Percentiles rank a stretch among this genome's conserved stretches.
phyloP scores from a whole-genome alignment of 2,329 filamentous ascomycete species.

The Alternaria panax region DNA sequence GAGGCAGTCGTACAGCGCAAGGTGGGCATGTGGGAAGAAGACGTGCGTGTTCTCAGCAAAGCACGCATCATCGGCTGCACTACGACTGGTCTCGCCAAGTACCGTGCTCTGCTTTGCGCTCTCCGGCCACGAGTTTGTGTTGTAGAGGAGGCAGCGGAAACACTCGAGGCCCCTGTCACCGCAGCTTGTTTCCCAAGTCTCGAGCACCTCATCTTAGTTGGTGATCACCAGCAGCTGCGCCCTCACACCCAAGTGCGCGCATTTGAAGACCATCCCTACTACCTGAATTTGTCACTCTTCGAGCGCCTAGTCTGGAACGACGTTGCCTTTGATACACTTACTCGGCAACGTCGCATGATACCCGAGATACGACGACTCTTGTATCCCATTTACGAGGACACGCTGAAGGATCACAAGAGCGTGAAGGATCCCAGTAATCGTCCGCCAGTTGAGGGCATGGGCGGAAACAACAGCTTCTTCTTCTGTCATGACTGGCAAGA shows the following conservation, averaged over 20 bases:
- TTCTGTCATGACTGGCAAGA: constrained; percentile 73
- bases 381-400: constrained; percentile 65
- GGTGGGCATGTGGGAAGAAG: constrained; percentile 65
- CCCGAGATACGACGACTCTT: constrained; percentile 70
- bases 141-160: constrained; percentile 83
- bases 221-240: constrained; percentile 81
- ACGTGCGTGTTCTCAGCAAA: constrained; percentile 54
- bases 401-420: constrained; percentile 64
- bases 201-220: constrained; percentile 73
- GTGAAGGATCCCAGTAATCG: constrained; percentile 58
- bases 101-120: constrained; percentile 72
- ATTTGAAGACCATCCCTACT: constrained; percentile 67
- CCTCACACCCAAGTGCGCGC: constrained; percentile 70
- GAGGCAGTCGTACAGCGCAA: constrained; percentile 61
- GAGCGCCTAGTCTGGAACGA: constrained; percentile 75
- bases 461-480: constrained; percentile 65
- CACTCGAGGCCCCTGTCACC: constrained; percentile 69
- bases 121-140: constrained; percentile 73
- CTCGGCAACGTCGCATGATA: constrained; percentile 76
- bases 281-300: constrained; percentile 78
- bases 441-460: constrained; percentile 68
- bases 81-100: constrained; percentile 82
- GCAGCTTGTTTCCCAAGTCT: constrained; percentile 67
- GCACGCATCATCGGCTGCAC: constrained; percentile 72
- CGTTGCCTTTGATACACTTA: constrained; percentile 70